Evolutionary conservation across 345 rosid genomes (phyloP).

Genomic region (Populus davidiana): DNA sequence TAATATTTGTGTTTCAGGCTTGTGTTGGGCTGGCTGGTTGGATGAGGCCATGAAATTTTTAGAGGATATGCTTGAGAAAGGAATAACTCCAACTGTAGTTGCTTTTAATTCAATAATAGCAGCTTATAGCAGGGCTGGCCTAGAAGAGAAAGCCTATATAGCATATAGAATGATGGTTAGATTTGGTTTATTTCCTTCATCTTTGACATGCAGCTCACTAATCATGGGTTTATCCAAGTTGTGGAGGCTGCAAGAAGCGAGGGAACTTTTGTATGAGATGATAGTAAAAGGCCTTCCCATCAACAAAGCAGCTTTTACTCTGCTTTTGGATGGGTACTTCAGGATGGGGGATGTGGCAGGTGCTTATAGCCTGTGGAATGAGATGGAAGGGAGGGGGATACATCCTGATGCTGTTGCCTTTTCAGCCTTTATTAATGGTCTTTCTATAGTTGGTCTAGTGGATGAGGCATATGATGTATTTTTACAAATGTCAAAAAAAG

Average conservation of each 20-base stretch:
- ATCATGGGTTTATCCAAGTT: conserved; percentile 57
- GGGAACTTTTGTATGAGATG: conserved; percentile 50
- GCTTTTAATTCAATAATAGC: conserved; percentile 67
- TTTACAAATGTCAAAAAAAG: conserved; percentile 53
- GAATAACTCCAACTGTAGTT: conserved; percentile 47
- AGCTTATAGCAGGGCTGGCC: conserved; percentile 51
- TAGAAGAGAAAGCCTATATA: conserved; percentile 48
- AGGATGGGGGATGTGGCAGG: conserved; percentile 45
- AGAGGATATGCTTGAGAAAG: conserved; percentile 53
- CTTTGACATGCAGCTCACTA: conserved; percentile 59
- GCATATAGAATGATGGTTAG: conserved; percentile 46
- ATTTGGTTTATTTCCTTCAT: conserved; percentile 51
- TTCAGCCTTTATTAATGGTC: conserved; percentile 69
- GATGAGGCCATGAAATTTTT: conserved; percentile 50
- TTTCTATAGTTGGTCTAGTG: conserved; percentile 52
- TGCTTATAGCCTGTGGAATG: conserved; percentile 59
- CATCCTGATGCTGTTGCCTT: conserved; percentile 59
- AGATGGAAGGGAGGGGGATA: conserved; percentile 51
- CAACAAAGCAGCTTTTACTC: conserved; percentile 53
- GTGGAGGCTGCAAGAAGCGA: conserved; percentile 51
- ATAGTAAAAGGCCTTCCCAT: conserved; percentile 45
- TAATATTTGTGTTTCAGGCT: conserved; percentile 54
- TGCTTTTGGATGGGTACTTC: conserved; percentile 63
- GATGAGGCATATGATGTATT: conserved; percentile 55
- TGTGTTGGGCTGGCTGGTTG: conserved; percentile 64